Evolutionary conservation across 2,329 filamentous ascomycete genomes (phyloP), one percentile per base, ranked within the genome.

Genomic region (Fusarium protoensiforme): DNA sequence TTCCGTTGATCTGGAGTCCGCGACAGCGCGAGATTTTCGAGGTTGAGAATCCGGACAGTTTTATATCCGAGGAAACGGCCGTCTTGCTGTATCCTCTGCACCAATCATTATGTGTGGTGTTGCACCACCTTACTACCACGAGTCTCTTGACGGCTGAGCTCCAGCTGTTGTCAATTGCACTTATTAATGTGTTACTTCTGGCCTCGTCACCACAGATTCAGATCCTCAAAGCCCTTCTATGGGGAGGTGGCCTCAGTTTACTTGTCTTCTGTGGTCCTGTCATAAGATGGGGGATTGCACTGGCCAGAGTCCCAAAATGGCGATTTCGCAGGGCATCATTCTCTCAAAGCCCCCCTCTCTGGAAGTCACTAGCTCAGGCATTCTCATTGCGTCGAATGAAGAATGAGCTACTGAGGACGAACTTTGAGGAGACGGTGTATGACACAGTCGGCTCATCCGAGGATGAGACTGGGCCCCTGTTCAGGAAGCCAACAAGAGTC

Each of bases 251-350:
- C 1, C 81, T 98, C 33, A 88, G 90, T 53, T 82, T 97, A 18
- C 90, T 98, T 61, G 83, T 96, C 5, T 84, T 90, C 7, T 97
- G 94, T 79, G 90, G 90, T 33, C 88, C 91, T 33, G 89, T 96
- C 14, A 89, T 98, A 38, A 89, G 88, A 76, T 97, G 94, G 93
- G 95, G 94, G 53, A 92, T 98, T 61, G 89, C 92, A 29, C 85
- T 99, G 69, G 95, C 96, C 59, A 89, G 96, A 65, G 94, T 98
- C 20, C 96, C 96, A 3, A 94, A 91, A 76, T 98, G 96, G 94
- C 93, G 95, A 48, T 95, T 98, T 77, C 89, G 91, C 75, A 90
- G 91, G 64, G 84, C 87, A 20, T 80, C 84, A 2, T 80, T 78
- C 33, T 77, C 64, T 81, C 83, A 74, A 80, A 82, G 65, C 69